Base-by-base conservation (phyloP, 768 basidiomycete species). In the Candolleomyces efflorescens region DNA sequence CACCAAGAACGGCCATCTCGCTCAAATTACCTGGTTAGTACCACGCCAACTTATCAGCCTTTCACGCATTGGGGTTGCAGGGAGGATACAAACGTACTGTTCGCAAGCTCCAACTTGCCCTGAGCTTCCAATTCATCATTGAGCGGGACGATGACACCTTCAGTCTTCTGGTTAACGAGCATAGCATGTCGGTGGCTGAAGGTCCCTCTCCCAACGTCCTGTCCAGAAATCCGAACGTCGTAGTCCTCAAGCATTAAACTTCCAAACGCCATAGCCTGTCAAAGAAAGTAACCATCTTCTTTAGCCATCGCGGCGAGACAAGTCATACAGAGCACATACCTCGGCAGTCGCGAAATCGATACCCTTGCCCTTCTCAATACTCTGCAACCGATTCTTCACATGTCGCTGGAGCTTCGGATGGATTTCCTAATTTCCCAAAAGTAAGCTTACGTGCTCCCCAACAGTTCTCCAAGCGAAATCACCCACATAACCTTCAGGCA, bases 261-360 rank as follows among this genome's bases (percentile, higher is more conserved):
- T 0, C 94, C 94, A 64, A 94, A 92, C 0, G 94, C 94, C 69
- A 97, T 71, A 0, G 92, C 90, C 90, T 91, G 55, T 5, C 32
- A 11, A 11, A 32, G 7, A 32, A 11, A 32, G 11, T 10, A 41
- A 13, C n/a, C 27, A 15, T n/a, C 15, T 5, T 27, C 2, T 13
- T 11, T 32, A 32, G n/a, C 10, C 11, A 36, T 17, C 5, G 24
- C 23, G 27, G 20, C 3, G 3, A 3, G 5, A 36, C 37, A 18
- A 6, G 32, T 22, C 9, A 12, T 23, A 9, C 0, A 49, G 6
- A 9, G 17, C 3, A 63, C 75, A 5, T 44, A 87, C 92, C 77
- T 97, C 94, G 4, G 92, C 94, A 44, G 90, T 92, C 0, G 91
- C 90, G 81, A 91, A 96, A 68, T 95, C 93, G 32, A 97, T 70